These are phyloP conservation scores for Leccinum fibrillosum DNA, from an alignment of 768 basidiomycete genomes.

Conservation along the genomic window DNA sequence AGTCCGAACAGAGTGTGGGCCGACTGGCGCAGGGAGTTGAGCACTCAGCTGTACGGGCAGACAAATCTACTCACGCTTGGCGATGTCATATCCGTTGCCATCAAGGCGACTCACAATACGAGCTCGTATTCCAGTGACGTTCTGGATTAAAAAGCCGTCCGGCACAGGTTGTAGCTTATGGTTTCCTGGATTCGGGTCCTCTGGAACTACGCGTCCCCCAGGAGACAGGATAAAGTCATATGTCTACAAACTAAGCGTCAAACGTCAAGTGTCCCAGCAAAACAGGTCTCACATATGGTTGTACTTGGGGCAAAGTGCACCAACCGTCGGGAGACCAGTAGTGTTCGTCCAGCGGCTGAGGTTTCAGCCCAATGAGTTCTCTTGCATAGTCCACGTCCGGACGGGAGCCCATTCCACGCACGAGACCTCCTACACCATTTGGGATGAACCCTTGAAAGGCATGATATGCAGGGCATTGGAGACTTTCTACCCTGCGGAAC, in stretches of 20 bases:
- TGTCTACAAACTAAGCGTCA: slow-evolving; percentile 35
- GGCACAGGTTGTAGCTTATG: slow-evolving; percentile 59
- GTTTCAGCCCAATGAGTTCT: slow-evolving; percentile 53
- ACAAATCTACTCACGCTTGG: slow-evolving; percentile 56
- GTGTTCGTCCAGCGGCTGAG: slow-evolving; percentile 47
- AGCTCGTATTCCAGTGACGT: slow-evolving; percentile 74
- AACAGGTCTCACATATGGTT: slow-evolving; percentile 57
- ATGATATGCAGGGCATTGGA: slow-evolving; percentile 73
- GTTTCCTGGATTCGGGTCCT: slow-evolving; percentile 68
- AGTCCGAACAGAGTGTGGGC: slow-evolving; percentile 72
- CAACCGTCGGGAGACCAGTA: slow-evolving; percentile 70
- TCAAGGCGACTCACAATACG: slow-evolving; percentile 79
- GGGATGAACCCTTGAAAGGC: slow-evolving; percentile 37
- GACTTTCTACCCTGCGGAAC: slow-evolving; percentile 58
- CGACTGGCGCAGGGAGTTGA: slow-evolving; percentile 49
- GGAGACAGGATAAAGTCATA: slow-evolving; percentile 80
- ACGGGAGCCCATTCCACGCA: slow-evolving; percentile 67
- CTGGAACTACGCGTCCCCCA: slow-evolving; percentile 46
- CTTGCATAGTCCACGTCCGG: slow-evolving; percentile 81
- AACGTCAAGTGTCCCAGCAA: neutral
- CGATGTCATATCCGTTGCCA: slow-evolving; percentile 81
- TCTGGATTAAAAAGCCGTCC: slow-evolving; percentile 73
- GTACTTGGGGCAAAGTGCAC: slow-evolving; percentile 68
- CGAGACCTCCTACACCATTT: slow-evolving; percentile 43
- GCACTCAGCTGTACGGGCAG: neutral